Conservation (phyloP, 257 asterid species). For the Solanum arcanum region DNA sequence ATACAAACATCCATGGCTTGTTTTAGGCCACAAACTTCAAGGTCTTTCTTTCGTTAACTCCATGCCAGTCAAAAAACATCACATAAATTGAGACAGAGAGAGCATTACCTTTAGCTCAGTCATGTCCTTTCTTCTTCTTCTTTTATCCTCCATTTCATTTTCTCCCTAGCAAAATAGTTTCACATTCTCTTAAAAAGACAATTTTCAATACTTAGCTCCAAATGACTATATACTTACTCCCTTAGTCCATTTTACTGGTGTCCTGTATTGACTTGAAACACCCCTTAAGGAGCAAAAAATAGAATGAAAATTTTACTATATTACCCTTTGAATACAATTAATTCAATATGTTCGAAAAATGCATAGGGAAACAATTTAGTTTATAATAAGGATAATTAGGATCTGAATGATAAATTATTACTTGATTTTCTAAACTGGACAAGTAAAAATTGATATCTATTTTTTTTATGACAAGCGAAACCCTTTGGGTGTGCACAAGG, state of each 20-base stretch:
- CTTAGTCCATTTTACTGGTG: background rate
- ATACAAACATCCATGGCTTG: background rate
- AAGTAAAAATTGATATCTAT: background rate
- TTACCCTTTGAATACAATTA: background rate
- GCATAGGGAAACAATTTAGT: background rate
- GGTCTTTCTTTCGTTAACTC: background rate
- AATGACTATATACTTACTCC: background rate
- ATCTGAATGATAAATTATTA: background rate
- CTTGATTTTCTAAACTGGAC: background rate
- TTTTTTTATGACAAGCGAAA: background rate
- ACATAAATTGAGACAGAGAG: background rate
- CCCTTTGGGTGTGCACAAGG: too few species aligned
- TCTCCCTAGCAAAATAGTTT: background rate
- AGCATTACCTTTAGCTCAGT: background rate
- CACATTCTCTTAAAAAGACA: background rate
- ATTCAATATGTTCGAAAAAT: background rate
- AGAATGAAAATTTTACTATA: background rate
- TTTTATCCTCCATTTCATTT: constrained; percentile 8
- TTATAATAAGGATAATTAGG: background rate
- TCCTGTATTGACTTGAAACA: background rate
- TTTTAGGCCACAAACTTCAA: background rate
- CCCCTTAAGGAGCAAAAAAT: background rate
- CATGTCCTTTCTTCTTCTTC: background rate
- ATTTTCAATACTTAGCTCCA: background rate
- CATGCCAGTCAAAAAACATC: background rate